Evolutionary conservation across 163 green algal species (phyloP).

Genomic region (Scenedesmus sp.): DNA sequence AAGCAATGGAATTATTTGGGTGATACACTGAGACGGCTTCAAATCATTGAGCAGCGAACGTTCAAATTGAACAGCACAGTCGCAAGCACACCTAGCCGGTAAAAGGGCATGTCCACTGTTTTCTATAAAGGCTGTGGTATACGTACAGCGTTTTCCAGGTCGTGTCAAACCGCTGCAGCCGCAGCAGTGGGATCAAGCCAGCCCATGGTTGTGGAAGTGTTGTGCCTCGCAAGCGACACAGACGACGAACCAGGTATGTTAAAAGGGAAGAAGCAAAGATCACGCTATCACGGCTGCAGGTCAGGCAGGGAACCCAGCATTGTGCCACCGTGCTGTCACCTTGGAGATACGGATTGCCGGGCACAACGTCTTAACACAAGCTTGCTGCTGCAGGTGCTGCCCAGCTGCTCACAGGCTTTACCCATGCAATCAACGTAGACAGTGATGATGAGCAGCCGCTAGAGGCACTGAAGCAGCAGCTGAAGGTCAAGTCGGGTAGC

Average conservation of each 20-base stretch:
- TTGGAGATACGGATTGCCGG: neutral
- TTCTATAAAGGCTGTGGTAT: neutral
- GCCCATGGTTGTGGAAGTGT: neutral
- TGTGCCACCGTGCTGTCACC: neutral
- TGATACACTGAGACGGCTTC: too few species aligned
- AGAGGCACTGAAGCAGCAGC: conserved; percentile 1
- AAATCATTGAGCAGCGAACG: too few species aligned
- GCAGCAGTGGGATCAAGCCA: neutral
- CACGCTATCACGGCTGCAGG: neutral
- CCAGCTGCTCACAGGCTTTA: neutral
- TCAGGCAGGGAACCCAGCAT: neutral
- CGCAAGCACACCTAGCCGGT: too few species aligned
- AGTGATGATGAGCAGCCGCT: conserved; percentile 5
- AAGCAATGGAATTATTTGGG: too few species aligned
- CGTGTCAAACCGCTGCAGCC: neutral
- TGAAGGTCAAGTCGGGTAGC: neutral
- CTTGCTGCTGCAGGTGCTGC: neutral
- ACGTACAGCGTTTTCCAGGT: too few species aligned
- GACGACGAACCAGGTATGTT: neutral
- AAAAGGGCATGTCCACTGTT: too few species aligned
- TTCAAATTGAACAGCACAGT: too few species aligned
- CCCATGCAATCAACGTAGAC: neutral
- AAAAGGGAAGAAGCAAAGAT: neutral
- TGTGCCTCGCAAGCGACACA: conserved; percentile 7
- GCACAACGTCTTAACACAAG: neutral